Percentiles rank a stretch among this genome's conserved stretches.
Evolutionary conservation across 202 grass and related monocot genomes (phyloP).

Genomic region (Setaria italica): DNA sequence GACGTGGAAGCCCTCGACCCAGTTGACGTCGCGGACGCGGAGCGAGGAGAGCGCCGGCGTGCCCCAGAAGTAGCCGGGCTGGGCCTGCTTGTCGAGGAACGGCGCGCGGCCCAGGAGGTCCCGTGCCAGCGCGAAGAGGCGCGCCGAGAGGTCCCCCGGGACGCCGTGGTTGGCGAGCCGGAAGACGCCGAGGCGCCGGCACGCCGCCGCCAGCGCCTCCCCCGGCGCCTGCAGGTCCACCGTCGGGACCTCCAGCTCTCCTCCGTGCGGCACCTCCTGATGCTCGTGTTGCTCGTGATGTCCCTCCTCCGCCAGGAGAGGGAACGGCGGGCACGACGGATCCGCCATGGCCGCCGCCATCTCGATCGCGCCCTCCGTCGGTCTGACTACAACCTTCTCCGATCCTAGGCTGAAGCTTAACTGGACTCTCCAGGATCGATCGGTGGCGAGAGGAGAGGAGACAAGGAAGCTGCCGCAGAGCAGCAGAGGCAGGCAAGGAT

Average conservation of each 20-base stretch:
- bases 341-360: not conserved
- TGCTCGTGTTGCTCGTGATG: not conserved
- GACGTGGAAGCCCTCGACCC: conserved; percentile 78
- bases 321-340: conserved; percentile 40
- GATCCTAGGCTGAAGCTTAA: not conserved
- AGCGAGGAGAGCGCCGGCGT: conserved; percentile 61
- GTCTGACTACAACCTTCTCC: too few relatives aligned
- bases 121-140: conserved; percentile 40
- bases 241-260: conserved; percentile 39
- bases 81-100: conserved; percentile 51
- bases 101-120: conserved; percentile 36
- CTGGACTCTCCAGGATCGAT: not conserved
- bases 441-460: not conserved
- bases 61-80: conserved; percentile 68
- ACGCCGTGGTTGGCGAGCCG: conserved; percentile 69
- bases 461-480: not conserved
- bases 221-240: conserved; percentile 56
- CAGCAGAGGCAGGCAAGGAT: not conserved
- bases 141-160: conserved; percentile 42
- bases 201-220: conserved; percentile 50
- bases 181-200: conserved; percentile 56
- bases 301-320: conserved; percentile 9
- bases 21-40: conserved; percentile 62
- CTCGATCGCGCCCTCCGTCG: not conserved
- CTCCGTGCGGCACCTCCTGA: not conserved